Conservation (phyloP, 495 filamentous ascomycete genomes). For the Ramalina intermedia region DNA sequence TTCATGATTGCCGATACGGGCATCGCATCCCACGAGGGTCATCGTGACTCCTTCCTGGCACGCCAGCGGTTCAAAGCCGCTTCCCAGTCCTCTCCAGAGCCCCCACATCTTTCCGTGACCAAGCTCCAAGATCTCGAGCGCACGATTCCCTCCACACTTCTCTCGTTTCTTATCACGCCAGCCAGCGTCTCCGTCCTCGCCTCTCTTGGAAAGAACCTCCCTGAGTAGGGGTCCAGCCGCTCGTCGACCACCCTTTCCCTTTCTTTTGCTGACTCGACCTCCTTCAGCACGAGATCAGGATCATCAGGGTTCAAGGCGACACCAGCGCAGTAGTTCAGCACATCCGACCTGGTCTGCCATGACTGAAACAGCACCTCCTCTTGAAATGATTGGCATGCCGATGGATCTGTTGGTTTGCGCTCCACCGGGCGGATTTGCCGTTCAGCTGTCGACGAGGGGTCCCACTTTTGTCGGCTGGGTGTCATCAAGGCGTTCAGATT, state of each 20-base stretch:
- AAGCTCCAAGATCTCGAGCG: conserved; percentile 69
- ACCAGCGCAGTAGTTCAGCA: conserved; percentile 76
- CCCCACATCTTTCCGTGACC: conserved; percentile 65
- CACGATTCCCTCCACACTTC: conserved; percentile 76
- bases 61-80: conserved; percentile 49
- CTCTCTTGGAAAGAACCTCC: conserved; percentile 69
- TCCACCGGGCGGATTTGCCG: conserved; percentile 32
- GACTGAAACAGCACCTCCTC: conserved; percentile 70
- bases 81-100: conserved; percentile 41
- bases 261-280: conserved; percentile 54
- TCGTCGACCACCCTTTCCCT: conserved; percentile 74
- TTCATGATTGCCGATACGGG: too few relatives aligned
- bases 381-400: conserved; percentile 57
- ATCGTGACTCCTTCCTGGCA: conserved; percentile 25
- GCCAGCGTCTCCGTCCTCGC: conserved; percentile 73
- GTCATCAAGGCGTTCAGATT: conserved; percentile 83
- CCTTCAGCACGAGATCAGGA: conserved; percentile 55
- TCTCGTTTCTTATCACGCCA: conserved; percentile 64
- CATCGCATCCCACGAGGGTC: too few relatives aligned
- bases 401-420: conserved; percentile 37
- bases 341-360: conserved; percentile 75
- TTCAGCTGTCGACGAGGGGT: conserved; percentile 59
- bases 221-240: conserved; percentile 83
- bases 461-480: conserved; percentile 56
- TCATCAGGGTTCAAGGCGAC: conserved; percentile 89